Percentiles rank a stretch among this genome's conserved stretches.
phyloP scores from a whole-genome alignment of 257 asterid genomes.

The Lantana camara region DNA sequence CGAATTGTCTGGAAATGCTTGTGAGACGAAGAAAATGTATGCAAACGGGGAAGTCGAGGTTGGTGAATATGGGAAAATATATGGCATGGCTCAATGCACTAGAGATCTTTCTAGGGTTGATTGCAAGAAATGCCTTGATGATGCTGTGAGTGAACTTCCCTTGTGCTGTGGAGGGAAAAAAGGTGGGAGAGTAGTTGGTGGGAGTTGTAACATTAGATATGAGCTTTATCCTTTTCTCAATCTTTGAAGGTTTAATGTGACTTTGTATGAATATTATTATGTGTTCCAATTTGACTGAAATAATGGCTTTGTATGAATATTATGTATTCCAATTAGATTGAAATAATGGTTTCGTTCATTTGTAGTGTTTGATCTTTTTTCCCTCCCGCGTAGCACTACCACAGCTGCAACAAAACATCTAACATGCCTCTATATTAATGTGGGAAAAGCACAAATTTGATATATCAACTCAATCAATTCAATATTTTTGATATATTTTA shows the following conservation, averaged over 20 bases:
- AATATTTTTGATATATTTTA: too few relatives aligned
- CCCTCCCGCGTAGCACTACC: not conserved
- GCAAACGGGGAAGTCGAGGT: conserved; percentile 36
- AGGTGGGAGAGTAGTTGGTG: conserved; percentile 53
- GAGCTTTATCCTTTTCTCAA: conserved; percentile 49
- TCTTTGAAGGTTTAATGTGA: not conserved
- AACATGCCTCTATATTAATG: not conserved
- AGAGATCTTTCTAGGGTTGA: conserved; percentile 40
- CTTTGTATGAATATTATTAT: not conserved
- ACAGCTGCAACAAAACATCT: not conserved
- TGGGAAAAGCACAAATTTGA: too few relatives aligned
- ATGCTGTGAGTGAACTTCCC: conserved; percentile 38
- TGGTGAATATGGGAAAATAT: conserved; percentile 25
- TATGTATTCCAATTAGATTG: too few relatives aligned
- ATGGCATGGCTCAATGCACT: conserved; percentile 48
- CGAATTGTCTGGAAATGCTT: conserved; percentile 25
- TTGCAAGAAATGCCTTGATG: conserved; percentile 46
- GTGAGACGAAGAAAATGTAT: conserved; percentile 13
- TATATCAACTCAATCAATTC: too few relatives aligned
- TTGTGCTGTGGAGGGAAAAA: conserved; percentile 35
- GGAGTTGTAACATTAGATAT: conserved; percentile 50
- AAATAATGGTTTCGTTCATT: too few relatives aligned
- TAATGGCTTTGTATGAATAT: too few relatives aligned
- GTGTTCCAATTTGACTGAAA: too few relatives aligned
- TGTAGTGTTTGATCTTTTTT: too few relatives aligned